phyloP scores from a whole-genome alignment of 805 yeast species.

The Vanderwaltozyma tropicalis region DNA sequence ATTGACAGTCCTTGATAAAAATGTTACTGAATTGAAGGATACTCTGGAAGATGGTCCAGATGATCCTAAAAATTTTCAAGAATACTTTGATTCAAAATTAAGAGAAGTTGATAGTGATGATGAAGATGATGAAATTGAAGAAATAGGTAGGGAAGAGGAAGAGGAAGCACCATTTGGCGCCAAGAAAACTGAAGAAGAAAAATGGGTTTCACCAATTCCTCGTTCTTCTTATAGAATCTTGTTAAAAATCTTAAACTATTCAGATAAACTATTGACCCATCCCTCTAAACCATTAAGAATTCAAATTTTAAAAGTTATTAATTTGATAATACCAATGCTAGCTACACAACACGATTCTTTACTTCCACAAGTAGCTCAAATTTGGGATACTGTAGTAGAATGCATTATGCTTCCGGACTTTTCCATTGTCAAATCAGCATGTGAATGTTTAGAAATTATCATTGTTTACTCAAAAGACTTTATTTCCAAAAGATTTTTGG shows the following conservation, averaged over 20 bases:
- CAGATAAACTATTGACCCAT: slow-evolving; percentile 61
- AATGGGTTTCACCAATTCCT: slow-evolving; percentile 66
- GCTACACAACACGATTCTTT: slow-evolving; percentile 33
- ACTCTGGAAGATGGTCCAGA: slow-evolving; percentile 6
- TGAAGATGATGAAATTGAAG: slow-evolving; percentile 16
- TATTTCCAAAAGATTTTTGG: slow-evolving; percentile 21
- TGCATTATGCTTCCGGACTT: slow-evolving; percentile 14
- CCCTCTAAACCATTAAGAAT: slow-evolving; percentile 46
- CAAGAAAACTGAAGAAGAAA: slow-evolving; percentile 21
- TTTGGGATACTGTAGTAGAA: slow-evolving; percentile 20
- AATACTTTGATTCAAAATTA: slow-evolving; percentile 29
- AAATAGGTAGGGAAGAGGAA: slow-evolving; percentile 12
- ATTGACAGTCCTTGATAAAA: slow-evolving; percentile 33
- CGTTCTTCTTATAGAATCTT: slow-evolving; percentile 46
- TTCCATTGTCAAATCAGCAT: slow-evolving; percentile 17
- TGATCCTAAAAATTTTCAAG: slow-evolving; percentile 29
- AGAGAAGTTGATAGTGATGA: slow-evolving; percentile 32
- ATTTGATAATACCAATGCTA: slow-evolving; percentile 39
- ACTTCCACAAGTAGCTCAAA: slow-evolving; percentile 25
- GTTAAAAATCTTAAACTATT: slow-evolving; percentile 54
- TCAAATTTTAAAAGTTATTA: slow-evolving; percentile 44
- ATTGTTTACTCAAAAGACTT: slow-evolving; percentile 20
- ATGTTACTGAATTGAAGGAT: slow-evolving; percentile 13
- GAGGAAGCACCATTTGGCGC: slow-evolving; percentile 4
- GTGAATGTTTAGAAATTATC: slow-evolving; percentile 13